phyloP scores from a whole-genome alignment of 1,284 basidiomycete genomes.

The Anthracocystis walkeri region DNA sequence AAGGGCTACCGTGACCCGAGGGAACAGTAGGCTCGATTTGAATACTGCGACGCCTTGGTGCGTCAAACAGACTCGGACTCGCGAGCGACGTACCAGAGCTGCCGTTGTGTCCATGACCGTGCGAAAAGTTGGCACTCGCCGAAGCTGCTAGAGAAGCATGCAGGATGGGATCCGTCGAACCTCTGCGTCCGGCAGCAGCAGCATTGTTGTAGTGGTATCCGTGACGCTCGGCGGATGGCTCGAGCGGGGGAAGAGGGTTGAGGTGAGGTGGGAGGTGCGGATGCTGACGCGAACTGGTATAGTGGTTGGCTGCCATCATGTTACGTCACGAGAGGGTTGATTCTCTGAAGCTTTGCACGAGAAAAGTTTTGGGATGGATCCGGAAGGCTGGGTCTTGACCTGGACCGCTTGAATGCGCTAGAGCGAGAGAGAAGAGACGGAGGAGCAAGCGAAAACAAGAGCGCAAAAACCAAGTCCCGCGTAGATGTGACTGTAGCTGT shows the following conservation, averaged over 20 bases:
- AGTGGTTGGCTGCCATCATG: slow-evolving; percentile 56
- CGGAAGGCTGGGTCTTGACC: too few relatives aligned
- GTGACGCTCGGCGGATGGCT: slow-evolving; percentile 50
- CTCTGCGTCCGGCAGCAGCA: slow-evolving; percentile 25
- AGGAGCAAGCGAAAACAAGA: too few relatives aligned
- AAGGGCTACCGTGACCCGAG: slow-evolving; percentile 36
- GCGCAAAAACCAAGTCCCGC: not conserved
- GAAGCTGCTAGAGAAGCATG: slow-evolving; percentile 56
- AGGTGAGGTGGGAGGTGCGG: slow-evolving; percentile 50
- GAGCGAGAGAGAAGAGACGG: too few relatives aligned
- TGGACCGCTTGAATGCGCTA: too few relatives aligned
- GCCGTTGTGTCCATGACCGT: slow-evolving; percentile 33
- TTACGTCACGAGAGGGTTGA: slow-evolving; percentile 5
- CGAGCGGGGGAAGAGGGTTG: slow-evolving; percentile 51
- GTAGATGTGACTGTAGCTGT: not conserved
- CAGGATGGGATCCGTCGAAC: slow-evolving; percentile 56
- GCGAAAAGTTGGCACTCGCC: slow-evolving; percentile 41
- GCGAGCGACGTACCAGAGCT: slow-evolving; percentile 41
- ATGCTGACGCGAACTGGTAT: slow-evolving; percentile 47
- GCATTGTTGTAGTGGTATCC: slow-evolving; percentile 25
- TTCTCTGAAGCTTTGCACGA: not conserved
- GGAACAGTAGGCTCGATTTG: slow-evolving; percentile 55
- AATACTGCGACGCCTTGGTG: slow-evolving; percentile 46
- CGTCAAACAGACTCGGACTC: slow-evolving; percentile 45
- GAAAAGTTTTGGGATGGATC: not conserved